Evolutionary conservation across 768 basidiomycete genomes (phyloP).

Genomic region (Suillus subalutaceus): DNA sequence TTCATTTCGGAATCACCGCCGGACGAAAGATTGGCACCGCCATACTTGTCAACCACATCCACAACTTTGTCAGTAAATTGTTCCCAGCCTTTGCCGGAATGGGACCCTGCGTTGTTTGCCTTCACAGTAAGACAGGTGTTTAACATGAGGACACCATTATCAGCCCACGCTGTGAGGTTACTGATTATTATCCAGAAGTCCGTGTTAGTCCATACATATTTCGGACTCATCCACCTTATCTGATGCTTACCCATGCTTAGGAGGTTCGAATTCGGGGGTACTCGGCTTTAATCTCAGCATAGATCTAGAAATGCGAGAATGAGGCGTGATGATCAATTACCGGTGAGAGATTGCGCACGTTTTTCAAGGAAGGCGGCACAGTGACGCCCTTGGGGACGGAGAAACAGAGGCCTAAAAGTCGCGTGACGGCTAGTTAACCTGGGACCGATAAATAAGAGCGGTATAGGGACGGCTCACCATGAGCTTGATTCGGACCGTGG

Average conservation of each 20-base stretch:
- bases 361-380: slow-evolving; percentile 81
- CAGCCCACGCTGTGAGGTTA: slow-evolving; percentile 79
- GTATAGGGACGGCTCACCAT: slow-evolving; percentile 54
- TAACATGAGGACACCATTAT: slow-evolving; percentile 85
- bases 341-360: slow-evolving; percentile 49
- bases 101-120: slow-evolving; percentile 75
- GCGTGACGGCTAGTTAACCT: slow-evolving; percentile 16
- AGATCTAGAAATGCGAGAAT: slow-evolving; percentile 59
- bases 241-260: slow-evolving; percentile 76
- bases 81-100: slow-evolving; percentile 90
- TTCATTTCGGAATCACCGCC: slow-evolving; percentile 36
- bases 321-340: slow-evolving; percentile 15
- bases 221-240: slow-evolving; percentile 11
- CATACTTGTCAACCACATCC: slow-evolving; percentile 74
- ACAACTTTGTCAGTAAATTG: slow-evolving; percentile 84
- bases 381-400: slow-evolving; percentile 81
- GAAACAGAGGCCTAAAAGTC: slow-evolving; percentile 73
- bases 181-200: slow-evolving; percentile 40
- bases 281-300: slow-evolving; percentile 81
- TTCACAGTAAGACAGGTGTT: slow-evolving; percentile 93
- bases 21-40: slow-evolving; percentile 65
- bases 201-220: slow-evolving; percentile 7
- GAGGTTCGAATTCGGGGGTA: slow-evolving; percentile 80
- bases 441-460: slow-evolving; percentile 7
- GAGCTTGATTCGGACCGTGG: slow-evolving; percentile 79